A percentile compares a stretch with the other conserved stretches of the same genome.
Conservation (phyloP, 306 rosid genomes). For the Herpetospermum pedunculosum region DNA sequence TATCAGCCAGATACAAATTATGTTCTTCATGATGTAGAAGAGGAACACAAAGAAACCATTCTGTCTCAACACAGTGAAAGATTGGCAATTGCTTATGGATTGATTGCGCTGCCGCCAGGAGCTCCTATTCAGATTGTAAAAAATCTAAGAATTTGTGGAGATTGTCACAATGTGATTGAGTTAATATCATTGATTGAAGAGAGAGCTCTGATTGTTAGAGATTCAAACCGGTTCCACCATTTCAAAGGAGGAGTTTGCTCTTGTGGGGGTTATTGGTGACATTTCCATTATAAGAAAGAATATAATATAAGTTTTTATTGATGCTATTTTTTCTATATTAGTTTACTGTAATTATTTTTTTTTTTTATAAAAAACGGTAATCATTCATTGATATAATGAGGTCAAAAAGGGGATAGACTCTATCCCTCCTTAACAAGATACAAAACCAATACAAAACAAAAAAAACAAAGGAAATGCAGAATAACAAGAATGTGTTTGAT, state of each 20-base stretch:
- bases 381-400: no score
- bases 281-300: no score
- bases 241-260: constrained; percentile 67
- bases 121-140: constrained; percentile 63
- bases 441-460: no score
- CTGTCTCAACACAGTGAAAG: constrained; percentile 87
- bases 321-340: no score
- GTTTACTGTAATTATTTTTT: no score
- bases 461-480: no score
- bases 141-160: constrained; percentile 86
- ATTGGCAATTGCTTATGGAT: constrained; percentile 76
- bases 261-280: constrained; percentile 84
- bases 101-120: constrained; percentile 52
- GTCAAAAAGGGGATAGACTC: no score
- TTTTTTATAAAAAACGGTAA: no score
- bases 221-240: constrained; percentile 83
- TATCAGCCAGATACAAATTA: constrained; percentile 68
- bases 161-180: constrained; percentile 69
- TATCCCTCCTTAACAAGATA: no score
- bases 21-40: constrained; percentile 83
- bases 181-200: constrained; percentile 56
- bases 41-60: constrained; percentile 73
- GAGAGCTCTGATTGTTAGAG: constrained; percentile 75
- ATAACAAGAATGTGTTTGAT: no score
- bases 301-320: no score